Evolutionary conservation across 2,329 filamentous ascomycete species (phyloP).

Genomic region (Aspergillus floridensis): DNA sequence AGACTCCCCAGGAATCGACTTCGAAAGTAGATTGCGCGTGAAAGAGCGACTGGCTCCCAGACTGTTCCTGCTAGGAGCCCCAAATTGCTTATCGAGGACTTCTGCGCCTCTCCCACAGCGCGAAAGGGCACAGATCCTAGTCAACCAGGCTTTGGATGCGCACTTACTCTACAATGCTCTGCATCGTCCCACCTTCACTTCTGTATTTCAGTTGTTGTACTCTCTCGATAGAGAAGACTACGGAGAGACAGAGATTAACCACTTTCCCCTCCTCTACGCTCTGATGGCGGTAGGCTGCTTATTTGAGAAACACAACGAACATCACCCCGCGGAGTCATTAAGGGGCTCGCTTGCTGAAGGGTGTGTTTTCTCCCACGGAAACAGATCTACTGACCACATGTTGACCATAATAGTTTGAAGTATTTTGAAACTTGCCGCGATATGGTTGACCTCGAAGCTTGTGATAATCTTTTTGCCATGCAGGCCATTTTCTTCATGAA

Average conservation of each 20-base stretch:
- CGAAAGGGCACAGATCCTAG: conserved; percentile 4
- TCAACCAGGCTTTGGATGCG: conserved; percentile 9
- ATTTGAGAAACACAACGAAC: background rate
- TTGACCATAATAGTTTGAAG: background rate
- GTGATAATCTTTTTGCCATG: conserved; percentile 9
- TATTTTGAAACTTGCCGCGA: conserved; percentile 10
- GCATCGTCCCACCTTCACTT: conserved; percentile 10
- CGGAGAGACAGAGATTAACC: background rate
- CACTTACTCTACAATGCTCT: conserved; percentile 10
- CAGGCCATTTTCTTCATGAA: conserved; percentile 17
- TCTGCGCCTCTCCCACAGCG: background rate
- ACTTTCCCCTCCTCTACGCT: conserved; percentile 9
- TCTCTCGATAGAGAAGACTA: conserved; percentile 9
- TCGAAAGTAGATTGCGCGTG: conserved; percentile 2
- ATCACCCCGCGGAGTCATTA: background rate
- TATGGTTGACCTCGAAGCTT: conserved; percentile 8
- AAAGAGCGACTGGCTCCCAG: background rate
- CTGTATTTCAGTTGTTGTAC: conserved; percentile 8
- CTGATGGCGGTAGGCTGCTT: conserved; percentile 12
- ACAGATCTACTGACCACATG: background rate
- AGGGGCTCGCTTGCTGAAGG: background rate
- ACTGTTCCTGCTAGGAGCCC: background rate
- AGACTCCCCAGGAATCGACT: conserved; percentile 4
- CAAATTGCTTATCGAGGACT: background rate
- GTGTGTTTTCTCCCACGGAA: background rate